Base-by-base conservation (phyloP, 1,284 basidiomycete genomes). In the Grifola frondosa region DNA sequence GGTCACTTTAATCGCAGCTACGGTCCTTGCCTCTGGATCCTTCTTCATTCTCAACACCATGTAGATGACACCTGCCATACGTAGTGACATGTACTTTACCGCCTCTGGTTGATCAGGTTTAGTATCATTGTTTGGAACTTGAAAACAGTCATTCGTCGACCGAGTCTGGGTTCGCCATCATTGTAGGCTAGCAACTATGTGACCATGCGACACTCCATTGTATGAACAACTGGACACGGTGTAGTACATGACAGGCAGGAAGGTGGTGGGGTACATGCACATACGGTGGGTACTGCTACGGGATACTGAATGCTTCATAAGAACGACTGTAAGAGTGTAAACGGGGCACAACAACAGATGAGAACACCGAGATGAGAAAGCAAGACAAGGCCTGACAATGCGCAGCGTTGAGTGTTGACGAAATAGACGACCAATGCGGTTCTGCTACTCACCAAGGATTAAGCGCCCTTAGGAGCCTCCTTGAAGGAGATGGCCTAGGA, bases 401-500 rank as follows among this genome's bases (percentile, higher is more conserved):
- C n/a, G n/a, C n/a, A n/a, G n/a, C n/a, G n/a, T n/a, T n/a, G n/a
- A n/a, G n/a, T n/a, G n/a, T n/a, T n/a, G n/a, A n/a, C n/a, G n/a
- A n/a, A n/a, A n/a, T n/a, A n/a, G n/a, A n/a, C n/a, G 21, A 17
- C 4, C 3, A n/a, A 8, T n/a, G 21, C 12, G 20, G 25, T 12
- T 5, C 3, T 25, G 19, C 4, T 9, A 30, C 41, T 30, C 32
- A 41, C 42, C 30, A 33, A 38, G 30, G 33, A 36, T 46, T 62
- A 74, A 57, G 60, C 37, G 47, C 73, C 73, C 69, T 82, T 83
- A 54, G 88, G 85, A 46, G 87, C 85, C 69, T 92, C 90, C 77
- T 94, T 92, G 69, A 47, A 81, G 59, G 89, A 85, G 64, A 95
- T 88, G 52, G 88, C 85, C 82, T 87, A 66, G 19, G 37, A 40